phyloP scores from a whole-genome alignment of 1,284 basidiomycete species.

The Coriolopsis trogii region DNA sequence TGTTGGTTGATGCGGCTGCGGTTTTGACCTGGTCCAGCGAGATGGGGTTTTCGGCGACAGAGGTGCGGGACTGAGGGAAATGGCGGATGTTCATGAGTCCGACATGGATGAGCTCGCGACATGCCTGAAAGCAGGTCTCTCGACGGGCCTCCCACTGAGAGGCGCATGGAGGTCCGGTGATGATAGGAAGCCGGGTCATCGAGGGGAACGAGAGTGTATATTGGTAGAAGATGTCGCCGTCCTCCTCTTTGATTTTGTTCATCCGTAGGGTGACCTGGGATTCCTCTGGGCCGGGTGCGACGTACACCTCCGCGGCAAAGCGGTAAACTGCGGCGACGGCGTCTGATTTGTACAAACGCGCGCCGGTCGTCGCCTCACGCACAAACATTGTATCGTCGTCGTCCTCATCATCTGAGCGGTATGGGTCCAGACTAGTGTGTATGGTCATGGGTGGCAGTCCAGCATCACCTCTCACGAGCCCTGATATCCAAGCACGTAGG shows the following conservation, averaged over 20 bases:
- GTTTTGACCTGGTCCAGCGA: constrained; percentile 6
- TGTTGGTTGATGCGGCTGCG: constrained; percentile 23
- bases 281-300: not conserved
- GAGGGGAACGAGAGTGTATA: constrained; percentile 55
- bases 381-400: constrained; percentile 43
- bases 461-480: constrained; percentile 41
- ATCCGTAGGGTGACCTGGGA: constrained; percentile 1
- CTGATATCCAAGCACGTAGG: constrained; percentile 50
- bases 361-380: constrained; percentile 59
- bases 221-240: constrained; percentile 22
- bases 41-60: not conserved
- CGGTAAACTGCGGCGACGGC: constrained; percentile 37
- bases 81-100: constrained; percentile 55
- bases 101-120: constrained; percentile 48
- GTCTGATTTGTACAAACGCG: constrained; percentile 55
- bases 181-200: constrained; percentile 40
- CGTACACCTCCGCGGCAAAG: constrained; percentile 6
- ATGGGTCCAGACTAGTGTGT: constrained; percentile 43
- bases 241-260: not conserved
- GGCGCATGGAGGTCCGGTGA: constrained; percentile 47
- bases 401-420: constrained; percentile 48
- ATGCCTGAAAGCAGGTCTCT: constrained; percentile 48
- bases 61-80: constrained; percentile 41
- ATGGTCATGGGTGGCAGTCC: constrained; percentile 50
- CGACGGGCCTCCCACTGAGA: constrained; percentile 58